Base-by-base conservation (phyloP, 2,329 filamentous ascomycete species). In the Colletotrichum sp. region DNA sequence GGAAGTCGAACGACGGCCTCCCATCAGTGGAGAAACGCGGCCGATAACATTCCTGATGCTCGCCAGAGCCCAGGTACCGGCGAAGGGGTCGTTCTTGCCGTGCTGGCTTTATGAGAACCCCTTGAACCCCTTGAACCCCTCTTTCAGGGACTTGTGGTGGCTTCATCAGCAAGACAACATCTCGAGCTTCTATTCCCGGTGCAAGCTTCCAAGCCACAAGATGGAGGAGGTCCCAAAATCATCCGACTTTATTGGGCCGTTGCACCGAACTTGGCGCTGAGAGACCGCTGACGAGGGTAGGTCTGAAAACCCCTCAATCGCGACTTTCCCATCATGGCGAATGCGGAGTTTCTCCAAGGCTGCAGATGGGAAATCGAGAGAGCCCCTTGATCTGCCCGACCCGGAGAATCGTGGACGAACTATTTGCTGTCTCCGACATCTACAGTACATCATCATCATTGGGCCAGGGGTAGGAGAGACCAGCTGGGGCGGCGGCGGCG, bases 341-440 rank as follows among this genome's bases (percentile, higher is more conserved):
- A 63, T 24, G 52, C 55, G 32, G 55, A 38, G 58, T 52, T 61
- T 63, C 38, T 18, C 24, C 34, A 21, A 48, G 57, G 26, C 57
- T 63, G 28, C 32, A 70, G 58, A 52, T 28, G n/a, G 57, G 28
- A 5, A 34, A 70, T 63, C 36, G 24, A 24, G 67, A 48, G 36
- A 70, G 21, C 30, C 67, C 67, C 57, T 70, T 70, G 67, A 70
- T 70, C 67, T 70, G 67, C 63, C 57, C 15, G 58, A 52, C 34
- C 15, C 57, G 16, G 55, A 21, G 36, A 24, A 63, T 43, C 26
- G 38, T 43, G 28, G 36, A 26, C 13, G 61, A 72, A 58, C 52
- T 67, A 72, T 72, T 55, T 72, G 38, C 26, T 60, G 24, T 69
- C 32, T 34, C 16, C 32, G 57, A 58, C 52, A 32, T 60, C 21